Base-by-base conservation (phyloP, 2,329 filamentous ascomycete species). In the Alternaria infectoria region DNA sequence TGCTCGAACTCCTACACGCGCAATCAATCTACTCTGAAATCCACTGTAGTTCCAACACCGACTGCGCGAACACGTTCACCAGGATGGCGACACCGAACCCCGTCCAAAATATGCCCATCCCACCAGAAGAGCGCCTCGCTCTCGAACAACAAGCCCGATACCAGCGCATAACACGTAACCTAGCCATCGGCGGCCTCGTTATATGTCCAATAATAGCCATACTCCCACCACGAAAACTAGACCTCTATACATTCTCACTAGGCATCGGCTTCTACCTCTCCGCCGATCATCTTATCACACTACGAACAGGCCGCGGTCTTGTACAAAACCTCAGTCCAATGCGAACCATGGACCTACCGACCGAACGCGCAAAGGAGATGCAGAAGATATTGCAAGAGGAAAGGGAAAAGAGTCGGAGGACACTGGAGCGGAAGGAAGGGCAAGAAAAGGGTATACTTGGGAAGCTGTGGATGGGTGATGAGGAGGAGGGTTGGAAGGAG, bases 161-260 rank as follows among this genome's bases (percentile, higher is more conserved):
- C 68, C 67, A 71, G 5, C 67, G 65, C 54, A 66, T 79, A 60
- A 68, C 69, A 19, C 84, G 84, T 74, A 83, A 82, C 67, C 71
- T 82, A 66, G 83, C 86, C 15, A 77, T 87, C 30, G 80, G 77
- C 58, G 80, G 83, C 51, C 75, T 87, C 26, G 72, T 90, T 19
- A 73, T 83, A 51, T 87, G 86, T 62, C 88, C 88, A 1, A 66
- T 85, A 9, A 81, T 90, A 54, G 83, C 84, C 51, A 72, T 84
- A 15, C 77, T 90, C 10, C 88, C 88, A 10, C 88, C 88, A 1
- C 86, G 88, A 49, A 89, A 89, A 77, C 77, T 90, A 54, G 88
- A 90, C 72, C 71, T 86, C 57, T 89, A 88, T 78, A 89, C 87
- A 17, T 81, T 88, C 69, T 81, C 81, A 0, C 83, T 90, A 8